phyloP scores from a whole-genome alignment of 169 alveolate genomes.

The Perkinsus marinus region DNA sequence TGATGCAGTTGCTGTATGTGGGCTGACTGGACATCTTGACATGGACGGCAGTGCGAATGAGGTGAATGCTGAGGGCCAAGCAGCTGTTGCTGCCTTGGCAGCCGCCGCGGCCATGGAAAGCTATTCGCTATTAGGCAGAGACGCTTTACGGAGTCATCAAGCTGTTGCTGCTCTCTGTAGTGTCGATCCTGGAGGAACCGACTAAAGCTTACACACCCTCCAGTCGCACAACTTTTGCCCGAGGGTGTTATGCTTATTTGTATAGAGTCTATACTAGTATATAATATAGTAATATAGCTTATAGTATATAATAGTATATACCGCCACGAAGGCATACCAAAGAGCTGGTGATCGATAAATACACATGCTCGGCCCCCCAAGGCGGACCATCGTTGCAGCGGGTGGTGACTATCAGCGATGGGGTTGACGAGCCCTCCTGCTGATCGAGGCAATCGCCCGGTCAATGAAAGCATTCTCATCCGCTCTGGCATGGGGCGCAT shows the following conservation, averaged over 20 bases:
- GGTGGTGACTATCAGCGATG: neutral
- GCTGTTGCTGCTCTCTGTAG: neutral
- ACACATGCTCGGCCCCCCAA: neutral
- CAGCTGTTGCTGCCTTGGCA: neutral
- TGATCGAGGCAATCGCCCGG: neutral
- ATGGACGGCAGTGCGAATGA: neutral
- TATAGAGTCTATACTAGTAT: neutral
- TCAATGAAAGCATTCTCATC: neutral
- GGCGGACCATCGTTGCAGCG: neutral
- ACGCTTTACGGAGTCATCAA: neutral
- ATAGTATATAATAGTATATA: no score
- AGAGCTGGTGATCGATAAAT: neutral
- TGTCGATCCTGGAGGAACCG: neutral
- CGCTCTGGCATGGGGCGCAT: neutral
- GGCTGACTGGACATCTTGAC: neutral
- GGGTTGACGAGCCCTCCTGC: neutral
- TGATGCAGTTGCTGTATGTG: neutral
- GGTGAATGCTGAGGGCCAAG: neutral
- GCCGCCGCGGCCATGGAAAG: neutral
- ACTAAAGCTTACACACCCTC: neutral
- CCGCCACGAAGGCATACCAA: neutral
- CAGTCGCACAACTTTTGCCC: neutral
- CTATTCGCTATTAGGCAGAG: neutral
- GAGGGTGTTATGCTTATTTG: neutral
- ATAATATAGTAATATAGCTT: no score